Evolutionary conservation across 495 filamentous ascomycete species (phyloP), one percentile per base, ranked within the genome.

Genomic region (Recurvomyces mirabilis): DNA sequence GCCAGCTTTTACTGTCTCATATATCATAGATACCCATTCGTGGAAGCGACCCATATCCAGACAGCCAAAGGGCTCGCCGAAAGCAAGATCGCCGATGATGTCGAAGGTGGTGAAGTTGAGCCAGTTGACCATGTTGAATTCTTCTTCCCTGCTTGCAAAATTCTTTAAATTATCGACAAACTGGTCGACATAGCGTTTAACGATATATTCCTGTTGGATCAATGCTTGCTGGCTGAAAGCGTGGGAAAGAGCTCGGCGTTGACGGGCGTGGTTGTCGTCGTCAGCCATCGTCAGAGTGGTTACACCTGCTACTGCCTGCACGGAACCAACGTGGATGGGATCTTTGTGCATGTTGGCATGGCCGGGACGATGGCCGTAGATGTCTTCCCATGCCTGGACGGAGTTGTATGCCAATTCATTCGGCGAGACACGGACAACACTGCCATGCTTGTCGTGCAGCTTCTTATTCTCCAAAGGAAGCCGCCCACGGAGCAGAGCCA

Each of bases 51-150:
- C 55, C 18, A 55, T 28, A 10, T 58, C 51, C 31, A 64, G 51
- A 30, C 57, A 60, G 29, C 55, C 61, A 42, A 64, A 62, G 5
- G 61, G 54, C 46, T 64, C 61, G 5, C 61, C 61, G 41, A 64
- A 64, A 21, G 41, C 46, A 13, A 63, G 48, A 46, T 63, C 59
- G 9, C 59, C 60, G 46, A 61, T 60, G 39, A 63, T 61, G 43
- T 63, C 60, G 30, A 63, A 60, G 0, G 57, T 63, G 13, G 56
- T 55, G 39, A 59, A 64, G 21, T 62, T 59, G 32, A 54, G 52
- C 57, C 55, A 62, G 9, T 47, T 47, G 12, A 61, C 46, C 29
- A 63, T 43, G 42, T 64, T 58, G 31, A 57, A 40, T 17, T 44
- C 43, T 35, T 54, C 39, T 29, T 53, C 53, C 10, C 37, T 46